Conservation (phyloP, 495 filamentous ascomycete species). For the Neurospora sp. region DNA sequence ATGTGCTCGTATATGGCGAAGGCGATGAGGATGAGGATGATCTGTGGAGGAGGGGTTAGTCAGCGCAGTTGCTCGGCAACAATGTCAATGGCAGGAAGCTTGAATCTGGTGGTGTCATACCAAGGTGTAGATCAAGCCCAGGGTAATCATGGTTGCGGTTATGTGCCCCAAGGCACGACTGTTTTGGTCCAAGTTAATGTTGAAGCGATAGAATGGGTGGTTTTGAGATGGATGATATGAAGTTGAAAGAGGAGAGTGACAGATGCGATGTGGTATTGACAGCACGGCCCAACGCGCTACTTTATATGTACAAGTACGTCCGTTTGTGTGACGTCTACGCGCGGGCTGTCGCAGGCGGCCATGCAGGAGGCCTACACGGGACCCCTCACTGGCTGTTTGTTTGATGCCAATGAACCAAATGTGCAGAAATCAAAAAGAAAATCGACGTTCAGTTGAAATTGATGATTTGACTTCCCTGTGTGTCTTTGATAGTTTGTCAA, state of each 20-base stretch:
- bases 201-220: neutral
- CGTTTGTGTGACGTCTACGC: neutral
- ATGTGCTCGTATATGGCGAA: slow-evolving; percentile 38
- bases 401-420: neutral
- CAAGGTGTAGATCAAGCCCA: slow-evolving; percentile 3
- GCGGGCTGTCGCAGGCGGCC: neutral
- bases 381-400: neutral
- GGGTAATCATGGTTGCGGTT: slow-evolving; percentile 1
- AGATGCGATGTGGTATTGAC: neutral
- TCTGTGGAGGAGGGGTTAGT: neutral
- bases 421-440: neutral
- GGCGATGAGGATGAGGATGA: slow-evolving; percentile 16
- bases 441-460: neutral
- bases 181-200: neutral
- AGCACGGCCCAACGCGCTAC: neutral
- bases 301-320: neutral
- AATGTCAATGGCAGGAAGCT: neutral
- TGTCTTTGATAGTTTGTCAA: neutral
- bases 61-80: neutral
- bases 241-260: neutral
- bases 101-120: neutral
- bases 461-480: neutral
- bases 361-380: neutral
- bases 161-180: neutral
- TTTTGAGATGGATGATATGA: neutral